Evolutionary conservation across 1,139 yeast genomes (phyloP).

Genomic region (Protomyces lactucae-debilis): DNA sequence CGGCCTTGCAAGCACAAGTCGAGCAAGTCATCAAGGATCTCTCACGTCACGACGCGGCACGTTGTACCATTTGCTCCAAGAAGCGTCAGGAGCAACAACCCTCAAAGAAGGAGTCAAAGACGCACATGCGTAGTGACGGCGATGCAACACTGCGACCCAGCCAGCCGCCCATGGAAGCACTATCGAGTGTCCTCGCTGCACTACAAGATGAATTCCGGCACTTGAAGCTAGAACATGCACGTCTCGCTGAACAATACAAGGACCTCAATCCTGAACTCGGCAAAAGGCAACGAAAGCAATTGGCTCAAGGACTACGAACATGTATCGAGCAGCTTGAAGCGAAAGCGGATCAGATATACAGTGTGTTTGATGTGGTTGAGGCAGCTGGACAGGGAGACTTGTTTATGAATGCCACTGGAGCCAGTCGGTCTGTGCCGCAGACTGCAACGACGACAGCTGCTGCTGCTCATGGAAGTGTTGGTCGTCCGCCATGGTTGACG

Average conservation of each 20-base stretch:
- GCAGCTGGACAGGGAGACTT: conserved; percentile 28
- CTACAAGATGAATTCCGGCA: conserved; percentile 36
- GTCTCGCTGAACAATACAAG: conserved; percentile 35
- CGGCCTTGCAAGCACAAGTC: conserved; percentile 24
- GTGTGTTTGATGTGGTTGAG: conserved; percentile 37
- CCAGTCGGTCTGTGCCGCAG: not conserved
- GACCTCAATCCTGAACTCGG: conserved; percentile 36
- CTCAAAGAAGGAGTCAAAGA: not conserved
- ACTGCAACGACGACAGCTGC: not conserved
- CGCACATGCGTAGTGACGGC: conserved; percentile 30
- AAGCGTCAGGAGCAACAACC: conserved; percentile 5
- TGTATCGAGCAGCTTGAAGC: conserved; percentile 37
- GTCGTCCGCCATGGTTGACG: not conserved
- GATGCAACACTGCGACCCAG: conserved; percentile 39
- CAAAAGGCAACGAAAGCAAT: conserved; percentile 34
- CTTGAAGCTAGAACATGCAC: conserved; percentile 34
- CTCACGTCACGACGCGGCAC: conserved; percentile 30
- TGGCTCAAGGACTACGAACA: conserved; percentile 34
- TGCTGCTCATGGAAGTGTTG: not conserved
- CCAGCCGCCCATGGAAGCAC: conserved; percentile 37
- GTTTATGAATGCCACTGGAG: not conserved
- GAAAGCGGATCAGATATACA: conserved; percentile 40
- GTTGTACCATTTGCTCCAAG: conserved; percentile 32
- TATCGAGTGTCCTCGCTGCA: conserved; percentile 34
- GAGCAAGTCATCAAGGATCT: conserved; percentile 28